Evolutionary conservation across 2,329 filamentous ascomycete genomes (phyloP), one percentile per base, ranked within the genome.

Genomic region (Thielaviopsis ethacetica): DNA sequence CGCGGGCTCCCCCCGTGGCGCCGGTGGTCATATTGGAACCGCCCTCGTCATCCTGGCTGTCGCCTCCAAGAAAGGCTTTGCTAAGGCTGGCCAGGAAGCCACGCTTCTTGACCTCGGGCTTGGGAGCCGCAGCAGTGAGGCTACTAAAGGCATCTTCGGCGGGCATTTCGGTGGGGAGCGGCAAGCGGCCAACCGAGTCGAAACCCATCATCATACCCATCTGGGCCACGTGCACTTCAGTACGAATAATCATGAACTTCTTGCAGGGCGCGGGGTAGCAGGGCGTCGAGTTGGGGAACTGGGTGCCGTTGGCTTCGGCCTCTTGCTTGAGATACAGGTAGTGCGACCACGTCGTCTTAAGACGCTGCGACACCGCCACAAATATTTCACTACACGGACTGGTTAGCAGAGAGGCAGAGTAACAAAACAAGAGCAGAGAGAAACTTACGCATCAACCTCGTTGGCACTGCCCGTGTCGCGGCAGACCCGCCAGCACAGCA

Each of bases 401-500:
- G 65, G 72, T 63, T 70, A 66, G 62, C 47, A 52, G 3, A 19
- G 17, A 21, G 41, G 5, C 5, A 30, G 2, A 30, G 26, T 56
- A 13, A 26, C 51, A 17, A 30, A 9, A 50, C 12, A 6, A 50
- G 17, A 12, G 19, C 12, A 13, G 17, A 54, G 56, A 47, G n/a
- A 55, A 54, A 77, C 85, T 76, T 75, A 88, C 84, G 77, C 70
- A 67, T 93, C 86, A 49, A 81, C 69, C 27, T 82, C 77, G 52
- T 81, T 80, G 22, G 81, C 75, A 53, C 78, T 80, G 17, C 84
- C 88, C 57, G 83, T 80, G 66, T 86, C 86, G 63, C 91, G 79
- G 63, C 86, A 91, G 54, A 96, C 75, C 61, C 90, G 82, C 91
- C 91, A 96, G 71, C 89, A 95, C 22, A 95, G 71, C 55, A 96